phyloP scores from a whole-genome alignment of 2,329 filamentous ascomycete species.

The Boeremia lycopersici region DNA sequence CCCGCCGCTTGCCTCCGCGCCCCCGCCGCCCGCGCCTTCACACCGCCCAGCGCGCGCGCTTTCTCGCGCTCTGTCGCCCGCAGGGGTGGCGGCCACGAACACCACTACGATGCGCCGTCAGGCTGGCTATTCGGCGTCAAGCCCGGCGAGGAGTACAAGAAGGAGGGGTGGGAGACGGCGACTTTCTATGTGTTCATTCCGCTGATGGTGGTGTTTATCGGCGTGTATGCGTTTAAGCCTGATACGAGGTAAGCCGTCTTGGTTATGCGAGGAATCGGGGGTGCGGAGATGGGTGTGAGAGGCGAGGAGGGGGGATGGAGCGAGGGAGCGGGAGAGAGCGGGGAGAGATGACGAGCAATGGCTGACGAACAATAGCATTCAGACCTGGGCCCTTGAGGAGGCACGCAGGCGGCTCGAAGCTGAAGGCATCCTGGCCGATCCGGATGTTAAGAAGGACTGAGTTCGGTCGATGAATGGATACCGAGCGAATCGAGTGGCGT shows the following conservation, averaged over 20 bases:
- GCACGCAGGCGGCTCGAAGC: constrained; percentile 92
- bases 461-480: not conserved
- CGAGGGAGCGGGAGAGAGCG: not conserved
- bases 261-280: not conserved
- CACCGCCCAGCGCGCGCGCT: constrained; percentile 14
- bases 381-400: constrained; percentile 98
- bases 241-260: constrained; percentile 88
- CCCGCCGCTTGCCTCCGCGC: constrained; percentile 23
- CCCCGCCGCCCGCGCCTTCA: constrained; percentile 18
- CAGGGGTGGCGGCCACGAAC: constrained; percentile 59
- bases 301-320: not conserved
- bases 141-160: constrained; percentile 93
- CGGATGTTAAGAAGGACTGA: constrained; percentile 59
- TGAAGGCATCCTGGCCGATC: constrained; percentile 90
- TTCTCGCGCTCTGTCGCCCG: constrained; percentile 31
- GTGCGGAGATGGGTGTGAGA: not conserved
- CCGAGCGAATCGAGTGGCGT: not conserved
- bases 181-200: constrained; percentile 87
- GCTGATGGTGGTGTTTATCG: constrained; percentile 11
- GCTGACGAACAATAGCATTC: constrained; percentile 70
- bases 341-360: not conserved
- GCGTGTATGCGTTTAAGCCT: constrained; percentile 85
- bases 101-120: constrained; percentile 84
- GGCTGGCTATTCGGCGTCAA: constrained; percentile 95
- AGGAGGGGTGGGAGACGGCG: constrained; percentile 93